Evolutionary conservation across 805 yeast genomes (phyloP).

Genomic region (Yamadazyma paraphyllophila): DNA sequence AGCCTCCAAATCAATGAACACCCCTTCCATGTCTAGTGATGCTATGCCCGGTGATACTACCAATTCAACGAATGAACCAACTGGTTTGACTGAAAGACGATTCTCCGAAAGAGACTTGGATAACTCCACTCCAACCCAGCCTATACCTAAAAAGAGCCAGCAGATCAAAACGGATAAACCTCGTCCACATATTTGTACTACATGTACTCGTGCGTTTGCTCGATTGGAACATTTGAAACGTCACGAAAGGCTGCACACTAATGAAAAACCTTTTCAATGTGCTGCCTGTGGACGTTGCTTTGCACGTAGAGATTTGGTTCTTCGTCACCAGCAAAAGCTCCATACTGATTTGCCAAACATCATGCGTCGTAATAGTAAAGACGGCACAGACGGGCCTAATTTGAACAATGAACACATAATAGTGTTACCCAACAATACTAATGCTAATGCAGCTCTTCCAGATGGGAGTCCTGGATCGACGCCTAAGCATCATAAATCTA

Average conservation of each 20-base stretch:
- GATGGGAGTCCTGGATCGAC: neutral
- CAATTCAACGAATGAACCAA: neutral
- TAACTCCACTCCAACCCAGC: slow-evolving; percentile 37
- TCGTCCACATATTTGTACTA: slow-evolving; percentile 84
- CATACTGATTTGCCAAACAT: slow-evolving; percentile 56
- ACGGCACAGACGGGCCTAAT: slow-evolving; percentile 12
- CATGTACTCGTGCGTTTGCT: slow-evolving; percentile 95
- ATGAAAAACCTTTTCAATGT: slow-evolving; percentile 94
- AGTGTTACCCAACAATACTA: slow-evolving; percentile 50
- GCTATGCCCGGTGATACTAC: neutral
- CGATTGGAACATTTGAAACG: slow-evolving; percentile 91
- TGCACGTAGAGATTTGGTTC: slow-evolving; percentile 83
- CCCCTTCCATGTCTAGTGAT: neutral
- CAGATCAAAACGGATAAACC: slow-evolving; percentile 89
- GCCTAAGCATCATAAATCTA: slow-evolving; percentile 2
- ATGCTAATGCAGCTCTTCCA: slow-evolving; percentile 49
- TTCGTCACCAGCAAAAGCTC: slow-evolving; percentile 92
- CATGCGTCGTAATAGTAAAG: slow-evolving; percentile 28
- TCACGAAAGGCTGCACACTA: slow-evolving; percentile 91
- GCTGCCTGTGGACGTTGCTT: slow-evolving; percentile 95
- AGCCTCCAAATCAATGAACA: neutral
- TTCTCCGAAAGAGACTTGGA: neutral
- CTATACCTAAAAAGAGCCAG: slow-evolving; percentile 84
- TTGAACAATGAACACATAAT: slow-evolving; percentile 50
- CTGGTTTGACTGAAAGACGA: neutral